Conservation (phyloP, 2,329 filamentous ascomycete species). For the Ceratocystis huliohia region DNA sequence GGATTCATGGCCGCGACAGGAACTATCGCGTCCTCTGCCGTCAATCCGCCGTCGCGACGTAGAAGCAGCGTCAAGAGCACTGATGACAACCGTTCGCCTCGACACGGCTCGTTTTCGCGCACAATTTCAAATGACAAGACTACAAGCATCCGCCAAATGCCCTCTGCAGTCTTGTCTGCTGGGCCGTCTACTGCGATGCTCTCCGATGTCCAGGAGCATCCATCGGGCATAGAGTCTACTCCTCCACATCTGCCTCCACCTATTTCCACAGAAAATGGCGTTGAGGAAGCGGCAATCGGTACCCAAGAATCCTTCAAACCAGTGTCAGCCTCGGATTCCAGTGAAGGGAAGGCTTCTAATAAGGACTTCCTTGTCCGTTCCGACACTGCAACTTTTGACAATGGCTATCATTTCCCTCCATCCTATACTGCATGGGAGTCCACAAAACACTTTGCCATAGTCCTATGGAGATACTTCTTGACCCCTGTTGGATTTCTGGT, state of each 20-base stretch:
- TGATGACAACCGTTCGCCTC: conserved; percentile 4
- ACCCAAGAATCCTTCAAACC: conserved; percentile 6
- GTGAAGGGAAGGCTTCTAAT: conserved; percentile 1
- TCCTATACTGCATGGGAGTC: conserved; percentile 48
- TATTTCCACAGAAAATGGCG: background rate
- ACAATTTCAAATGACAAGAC: conserved; percentile 10
- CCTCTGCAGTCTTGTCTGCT: conserved; percentile 4
- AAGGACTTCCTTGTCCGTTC: conserved; percentile 11
- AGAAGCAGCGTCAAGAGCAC: conserved; percentile 21
- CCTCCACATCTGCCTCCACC: background rate
- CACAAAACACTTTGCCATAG: conserved; percentile 42
- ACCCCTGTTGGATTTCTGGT: conserved; percentile 67
- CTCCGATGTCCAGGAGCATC: conserved; percentile 18
- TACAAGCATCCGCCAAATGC: conserved; percentile 2
- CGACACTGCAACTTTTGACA: conserved; percentile 38
- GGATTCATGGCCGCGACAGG: conserved; percentile 39
- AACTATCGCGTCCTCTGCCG: conserved; percentile 33
- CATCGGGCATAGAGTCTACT: conserved; percentile 1
- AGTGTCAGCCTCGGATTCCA: background rate
- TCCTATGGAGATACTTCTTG: conserved; percentile 59
- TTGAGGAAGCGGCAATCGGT: background rate
- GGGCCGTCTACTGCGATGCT: background rate
- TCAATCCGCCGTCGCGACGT: conserved; percentile 19
- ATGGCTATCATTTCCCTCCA: conserved; percentile 53
- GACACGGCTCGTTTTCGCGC: conserved; percentile 13